These are phyloP conservation scores for Teunomyces stri DNA, from an alignment of 805 yeast species.

Conservation along the genomic window DNA sequence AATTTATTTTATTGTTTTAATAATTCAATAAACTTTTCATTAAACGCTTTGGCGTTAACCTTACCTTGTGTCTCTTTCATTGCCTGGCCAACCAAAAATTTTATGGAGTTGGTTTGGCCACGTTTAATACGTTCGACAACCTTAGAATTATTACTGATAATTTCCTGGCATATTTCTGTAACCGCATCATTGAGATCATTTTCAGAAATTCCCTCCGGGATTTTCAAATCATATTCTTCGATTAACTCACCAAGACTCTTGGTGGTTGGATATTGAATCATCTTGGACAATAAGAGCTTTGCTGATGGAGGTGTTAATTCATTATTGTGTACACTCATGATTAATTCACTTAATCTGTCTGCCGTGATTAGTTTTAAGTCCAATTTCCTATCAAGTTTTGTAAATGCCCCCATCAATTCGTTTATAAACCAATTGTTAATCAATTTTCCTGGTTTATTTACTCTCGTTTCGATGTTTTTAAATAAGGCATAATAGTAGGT, in stretches of 20 bases:
- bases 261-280: conserved; percentile 45
- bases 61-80: conserved; percentile 78
- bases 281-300: conserved; percentile 58
- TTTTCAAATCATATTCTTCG: conserved; percentile 49
- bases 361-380: conserved; percentile 33
- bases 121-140: conserved; percentile 54
- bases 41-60: conserved; percentile 34
- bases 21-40: conserved; percentile 22
- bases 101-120: conserved; percentile 68
- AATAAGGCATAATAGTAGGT: conserved; percentile 52
- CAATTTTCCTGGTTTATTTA: conserved; percentile 28
- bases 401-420: conserved; percentile 69
- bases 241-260: conserved; percentile 44
- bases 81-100: conserved; percentile 78
- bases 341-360: conserved; percentile 50
- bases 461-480: conserved; percentile 14
- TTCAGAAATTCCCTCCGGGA: conserved; percentile 24
- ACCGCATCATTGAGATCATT: conserved; percentile 35
- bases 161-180: conserved; percentile 42
- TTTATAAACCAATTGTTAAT: conserved; percentile 82
- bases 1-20: conserved; percentile 7
- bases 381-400: conserved; percentile 44
- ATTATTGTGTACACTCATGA: conserved; percentile 45
- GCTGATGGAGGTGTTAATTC: conserved; percentile 67
- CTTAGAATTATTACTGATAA: conserved; percentile 46